Evolutionary conservation across 139 green algal species (phyloP).

Genomic region (Nannochloris sp.): DNA sequence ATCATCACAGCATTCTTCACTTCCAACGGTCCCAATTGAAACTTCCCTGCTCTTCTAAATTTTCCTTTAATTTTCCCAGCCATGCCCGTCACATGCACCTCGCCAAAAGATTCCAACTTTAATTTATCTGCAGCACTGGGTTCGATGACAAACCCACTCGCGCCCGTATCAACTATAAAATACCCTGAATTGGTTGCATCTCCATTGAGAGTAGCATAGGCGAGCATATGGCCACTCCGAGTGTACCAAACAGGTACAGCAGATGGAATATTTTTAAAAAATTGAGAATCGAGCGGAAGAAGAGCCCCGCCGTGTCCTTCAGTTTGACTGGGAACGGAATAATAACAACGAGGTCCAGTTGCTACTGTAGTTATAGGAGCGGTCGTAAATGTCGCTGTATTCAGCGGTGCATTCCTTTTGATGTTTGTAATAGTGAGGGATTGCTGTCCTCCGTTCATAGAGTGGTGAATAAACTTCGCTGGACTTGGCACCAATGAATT

Average conservation of each 20-base stretch:
- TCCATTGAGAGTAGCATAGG: constrained; percentile 25
- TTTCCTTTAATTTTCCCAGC: constrained; percentile 16
- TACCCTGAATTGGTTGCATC: constrained; percentile 4
- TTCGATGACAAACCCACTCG: constrained; percentile 36
- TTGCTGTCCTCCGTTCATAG: too few relatives aligned
- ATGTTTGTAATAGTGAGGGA: too few relatives aligned
- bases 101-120: constrained; percentile 23
- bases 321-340: too few relatives aligned
- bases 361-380: too few relatives aligned
- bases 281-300: too few relatives aligned
- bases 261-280: neutral
- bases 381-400: too few relatives aligned
- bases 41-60: constrained; percentile 8
- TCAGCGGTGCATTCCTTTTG: too few relatives aligned
- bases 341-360: too few relatives aligned
- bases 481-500: too few relatives aligned
- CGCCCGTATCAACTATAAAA: constrained; percentile 37
- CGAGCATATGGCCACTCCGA: constrained; percentile 33
- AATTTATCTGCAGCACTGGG: constrained; percentile 15
- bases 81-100: constrained; percentile 28
- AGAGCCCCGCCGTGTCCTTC: too few relatives aligned
- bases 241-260: constrained; percentile 22
- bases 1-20: constrained; percentile 21
- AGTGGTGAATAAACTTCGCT: too few relatives aligned
- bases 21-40: constrained; percentile 20